phyloP scores from a whole-genome alignment of 106 monocot species.

The Dendrobium huoshanense region DNA sequence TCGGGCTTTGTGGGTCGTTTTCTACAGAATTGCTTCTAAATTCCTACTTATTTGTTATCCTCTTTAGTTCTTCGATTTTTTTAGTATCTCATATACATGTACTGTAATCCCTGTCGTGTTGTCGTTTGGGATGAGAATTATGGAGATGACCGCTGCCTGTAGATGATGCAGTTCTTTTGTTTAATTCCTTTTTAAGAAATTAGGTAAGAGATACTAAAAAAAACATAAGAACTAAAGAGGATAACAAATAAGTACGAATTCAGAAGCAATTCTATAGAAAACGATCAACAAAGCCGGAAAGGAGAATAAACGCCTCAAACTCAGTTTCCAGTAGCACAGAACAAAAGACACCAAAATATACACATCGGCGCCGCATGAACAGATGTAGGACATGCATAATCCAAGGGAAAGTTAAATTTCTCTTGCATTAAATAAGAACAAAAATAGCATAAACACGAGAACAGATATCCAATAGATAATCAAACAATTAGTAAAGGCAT shows the following conservation, averaged over 20 bases:
- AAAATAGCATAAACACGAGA: background rate
- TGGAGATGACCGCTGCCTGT: too few relatives aligned
- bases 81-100: background rate
- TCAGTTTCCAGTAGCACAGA: background rate
- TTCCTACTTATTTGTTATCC: background rate
- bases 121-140: too few relatives aligned
- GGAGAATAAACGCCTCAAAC: background rate
- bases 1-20: background rate
- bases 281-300: background rate
- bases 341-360: background rate
- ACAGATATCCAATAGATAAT: background rate
- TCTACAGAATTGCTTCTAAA: background rate
- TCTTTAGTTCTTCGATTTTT: background rate
- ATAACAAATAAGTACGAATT: background rate
- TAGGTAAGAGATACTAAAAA: background rate
- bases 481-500: background rate
- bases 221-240: background rate
- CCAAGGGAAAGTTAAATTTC: background rate
- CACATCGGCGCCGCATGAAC: background rate
- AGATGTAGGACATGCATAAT: background rate
- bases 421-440: background rate
- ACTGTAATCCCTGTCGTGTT: too few relatives aligned
- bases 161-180: too few relatives aligned
- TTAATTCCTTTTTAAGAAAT: too few relatives aligned
- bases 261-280: background rate